Percentiles rank a stretch among this genome's conserved stretches.
These are phyloP conservation scores for Aspergillus japonicus DNA, from an alignment of 2,329 filamentous ascomycete genomes.

Conservation along the genomic window DNA sequence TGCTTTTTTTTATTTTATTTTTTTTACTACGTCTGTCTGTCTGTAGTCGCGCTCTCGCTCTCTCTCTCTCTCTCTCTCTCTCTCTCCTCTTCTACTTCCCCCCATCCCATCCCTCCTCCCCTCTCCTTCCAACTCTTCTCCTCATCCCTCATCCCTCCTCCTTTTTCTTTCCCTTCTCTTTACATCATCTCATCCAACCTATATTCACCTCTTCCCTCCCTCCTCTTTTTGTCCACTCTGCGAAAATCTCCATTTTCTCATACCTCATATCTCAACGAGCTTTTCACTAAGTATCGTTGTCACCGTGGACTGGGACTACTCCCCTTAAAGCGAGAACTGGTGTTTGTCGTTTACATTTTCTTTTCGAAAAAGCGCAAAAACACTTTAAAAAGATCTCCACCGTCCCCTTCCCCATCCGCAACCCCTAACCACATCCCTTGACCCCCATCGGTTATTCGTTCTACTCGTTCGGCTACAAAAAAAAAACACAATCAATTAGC, in stretches of 20 bases:
- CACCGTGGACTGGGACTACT: slow-evolving; percentile 28
- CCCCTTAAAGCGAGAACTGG: slow-evolving; percentile 27
- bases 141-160: slow-evolving; percentile 53
- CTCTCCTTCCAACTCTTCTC: slow-evolving; percentile 35
- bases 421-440: slow-evolving; percentile 13
- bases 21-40: neutral
- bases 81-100: slow-evolving; percentile 9
- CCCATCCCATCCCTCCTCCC: slow-evolving; percentile 4
- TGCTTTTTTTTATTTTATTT: slow-evolving; percentile 10
- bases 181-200: slow-evolving; percentile 17
- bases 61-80: slow-evolving; percentile 16
- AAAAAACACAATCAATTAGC: neutral
- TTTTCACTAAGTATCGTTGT: slow-evolving; percentile 55
- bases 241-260: slow-evolving; percentile 9
- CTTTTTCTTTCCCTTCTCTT: slow-evolving; percentile 13
- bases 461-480: neutral
- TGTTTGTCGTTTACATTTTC: slow-evolving; percentile 18
- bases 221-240: slow-evolving; percentile 10
- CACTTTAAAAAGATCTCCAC: slow-evolving; percentile 13
- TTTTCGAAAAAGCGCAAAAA: slow-evolving; percentile 5
- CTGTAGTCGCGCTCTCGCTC: slow-evolving; percentile 6
- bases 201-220: slow-evolving; percentile 18
- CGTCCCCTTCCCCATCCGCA: slow-evolving; percentile 8
- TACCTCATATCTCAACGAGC: slow-evolving; percentile 41
- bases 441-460: slow-evolving; percentile 7